Percentiles rank a stretch among this genome's conserved stretches.
phyloP scores from a whole-genome alignment of 441 rosid species.

The Erodium chrysanthum region DNA sequence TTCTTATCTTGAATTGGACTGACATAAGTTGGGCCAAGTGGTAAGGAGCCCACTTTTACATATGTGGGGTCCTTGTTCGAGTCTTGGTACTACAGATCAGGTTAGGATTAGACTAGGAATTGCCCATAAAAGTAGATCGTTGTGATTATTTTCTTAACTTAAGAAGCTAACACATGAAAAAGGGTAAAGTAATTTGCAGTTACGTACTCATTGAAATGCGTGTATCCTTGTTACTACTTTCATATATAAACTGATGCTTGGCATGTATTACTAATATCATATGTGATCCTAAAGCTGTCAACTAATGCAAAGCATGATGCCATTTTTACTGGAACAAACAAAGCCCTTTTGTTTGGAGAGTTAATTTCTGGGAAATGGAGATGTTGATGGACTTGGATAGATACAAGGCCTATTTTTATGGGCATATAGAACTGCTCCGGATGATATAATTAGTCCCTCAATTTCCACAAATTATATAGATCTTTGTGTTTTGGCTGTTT shows the following conservation, averaged over 20 bases:
- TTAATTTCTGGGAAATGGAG: neutral
- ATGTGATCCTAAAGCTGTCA: neutral
- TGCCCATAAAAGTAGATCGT: no score
- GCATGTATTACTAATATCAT: neutral
- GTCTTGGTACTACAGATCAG: no score
- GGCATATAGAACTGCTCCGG: neutral
- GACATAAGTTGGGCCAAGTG: no score
- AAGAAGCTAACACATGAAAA: neutral
- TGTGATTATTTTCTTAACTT: neutral
- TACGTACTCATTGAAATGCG: neutral
- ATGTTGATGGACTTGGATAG: neutral
- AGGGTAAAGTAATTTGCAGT: conserved; percentile 3
- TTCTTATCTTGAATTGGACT: no score
- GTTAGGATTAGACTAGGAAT: no score
- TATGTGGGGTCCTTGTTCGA: no score
- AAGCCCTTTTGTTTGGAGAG: neutral
- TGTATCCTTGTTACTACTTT: no score
- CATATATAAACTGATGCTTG: neutral
- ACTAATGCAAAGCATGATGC: neutral
- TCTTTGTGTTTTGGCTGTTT: neutral
- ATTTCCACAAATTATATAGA: neutral
- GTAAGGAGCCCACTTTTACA: no score
- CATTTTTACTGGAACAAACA: neutral
- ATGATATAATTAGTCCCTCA: neutral
- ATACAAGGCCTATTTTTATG: neutral